Base-by-base conservation (phyloP, 2,329 filamentous ascomycete genomes). In the Gnomoniopsis sp. region DNA sequence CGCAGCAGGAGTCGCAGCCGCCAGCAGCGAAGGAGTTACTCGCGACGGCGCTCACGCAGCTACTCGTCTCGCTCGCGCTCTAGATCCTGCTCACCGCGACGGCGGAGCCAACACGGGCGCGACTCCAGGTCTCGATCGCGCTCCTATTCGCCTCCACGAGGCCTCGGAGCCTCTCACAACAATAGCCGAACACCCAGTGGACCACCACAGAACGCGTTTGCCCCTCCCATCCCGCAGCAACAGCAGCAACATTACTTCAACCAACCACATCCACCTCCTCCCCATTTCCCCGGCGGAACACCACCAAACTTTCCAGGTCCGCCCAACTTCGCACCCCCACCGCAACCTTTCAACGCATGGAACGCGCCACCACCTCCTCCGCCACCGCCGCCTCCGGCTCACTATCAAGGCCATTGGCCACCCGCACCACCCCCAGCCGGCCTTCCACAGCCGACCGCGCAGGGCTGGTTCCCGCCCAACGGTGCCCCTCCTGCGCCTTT, bases 361-460 rank as follows among this genome's bases (percentile, higher is more conserved):
- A 62, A 58, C 22, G 54, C 49, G 12, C 50, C 52, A 12, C 67
- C 63, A n/a, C 67, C 70, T n/a, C 71, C 69, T 4, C 63, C 68
- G 6, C 71, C 71, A 1, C 73, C 73, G 3, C 75, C 72, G 6
- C 74, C 71, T 0, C 74, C 74, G 11, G 64, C 65, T 15, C 74
- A 74, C 6, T 78, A 74, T 53, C 69, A 71, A 51, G 76, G 75
- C 2, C 70, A 71, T 12, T 79, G 77, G 76, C 76, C 71, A 8
- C 71, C 71, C 7, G 67, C 72, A 3, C 73, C 74, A 8, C 74
- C 75, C 1, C 71, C 70, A 0, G 62, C 55, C 14, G 51, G 49
- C 19, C 54, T 56, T 6, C 54, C 57, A 21, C 62, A 59, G 34
- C 56, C 65, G 3, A 43, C 57, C n/a, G 52, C 51, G 33, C 62